phyloP scores from a whole-genome alignment of 257 asterid genomes.

The Ocimum tenuiflorum region DNA sequence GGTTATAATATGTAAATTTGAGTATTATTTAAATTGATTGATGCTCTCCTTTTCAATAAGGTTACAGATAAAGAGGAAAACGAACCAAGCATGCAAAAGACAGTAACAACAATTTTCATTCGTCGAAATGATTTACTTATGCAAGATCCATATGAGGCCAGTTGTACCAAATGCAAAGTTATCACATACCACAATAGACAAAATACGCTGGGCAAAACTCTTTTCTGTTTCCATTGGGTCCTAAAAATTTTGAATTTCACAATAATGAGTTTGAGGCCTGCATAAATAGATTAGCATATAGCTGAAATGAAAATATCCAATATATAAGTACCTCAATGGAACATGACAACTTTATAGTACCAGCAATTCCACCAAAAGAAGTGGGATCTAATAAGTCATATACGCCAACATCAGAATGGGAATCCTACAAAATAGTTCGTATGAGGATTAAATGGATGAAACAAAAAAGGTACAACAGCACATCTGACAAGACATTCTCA shows the following conservation, averaged over 20 bases:
- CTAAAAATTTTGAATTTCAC: constrained; percentile 44
- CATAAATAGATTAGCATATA: not conserved
- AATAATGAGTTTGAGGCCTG: constrained; percentile 24
- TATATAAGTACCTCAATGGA: constrained; percentile 64
- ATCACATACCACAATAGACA: constrained; percentile 79
- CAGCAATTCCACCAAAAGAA: constrained; percentile 49
- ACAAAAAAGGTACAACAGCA: not conserved
- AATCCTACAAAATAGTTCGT: constrained; percentile 48
- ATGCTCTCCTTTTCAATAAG: too few species aligned
- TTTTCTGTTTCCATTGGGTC: constrained; percentile 94
- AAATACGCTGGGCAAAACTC: constrained; percentile 71
- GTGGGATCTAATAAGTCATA: constrained; percentile 67
- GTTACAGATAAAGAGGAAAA: not conserved
- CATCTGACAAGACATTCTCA: not conserved
- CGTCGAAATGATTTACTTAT: not conserved
- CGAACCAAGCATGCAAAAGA: not conserved
- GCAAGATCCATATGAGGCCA: constrained; percentile 16
- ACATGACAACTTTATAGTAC: constrained; percentile 73
- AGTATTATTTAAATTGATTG: not conserved
- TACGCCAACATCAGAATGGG: constrained; percentile 49
- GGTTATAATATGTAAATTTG: constrained; percentile 7
- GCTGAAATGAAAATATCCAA: constrained; percentile 9
- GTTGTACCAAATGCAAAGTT: constrained; percentile 2
- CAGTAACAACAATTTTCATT: constrained; percentile 6
- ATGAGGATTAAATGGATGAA: not conserved